Conservation (phyloP, 345 rosid genomes). For the Physaria fendleri region DNA sequence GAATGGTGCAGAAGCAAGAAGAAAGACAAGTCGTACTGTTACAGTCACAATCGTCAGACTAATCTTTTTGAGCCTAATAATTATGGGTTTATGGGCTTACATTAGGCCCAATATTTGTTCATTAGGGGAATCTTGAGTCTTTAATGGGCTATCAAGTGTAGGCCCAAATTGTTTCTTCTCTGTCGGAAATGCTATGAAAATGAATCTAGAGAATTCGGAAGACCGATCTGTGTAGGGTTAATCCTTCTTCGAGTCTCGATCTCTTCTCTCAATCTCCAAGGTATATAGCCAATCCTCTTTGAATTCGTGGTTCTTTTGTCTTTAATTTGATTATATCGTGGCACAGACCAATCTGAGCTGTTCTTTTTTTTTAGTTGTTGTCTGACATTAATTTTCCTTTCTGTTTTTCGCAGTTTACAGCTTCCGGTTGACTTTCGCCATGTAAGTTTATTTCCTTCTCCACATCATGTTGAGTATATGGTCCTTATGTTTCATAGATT, state of each 20-base stretch:
- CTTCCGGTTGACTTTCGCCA: constrained; percentile 26
- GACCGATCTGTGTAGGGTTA: constrained; percentile 24
- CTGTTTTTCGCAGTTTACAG: constrained; percentile 10
- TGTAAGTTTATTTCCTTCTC: constrained; percentile 16
- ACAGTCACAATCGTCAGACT: too few species aligned
- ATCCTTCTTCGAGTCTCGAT: constrained; percentile 15
- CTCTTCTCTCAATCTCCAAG: constrained; percentile 24
- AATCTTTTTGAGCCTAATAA: too few species aligned
- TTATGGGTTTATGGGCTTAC: too few species aligned
- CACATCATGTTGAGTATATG: background rate
- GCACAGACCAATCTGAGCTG: background rate
- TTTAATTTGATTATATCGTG: background rate
- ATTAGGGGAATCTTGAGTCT: too few species aligned
- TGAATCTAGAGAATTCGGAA: too few species aligned
- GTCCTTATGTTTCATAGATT: background rate
- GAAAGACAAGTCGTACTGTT: too few species aligned
- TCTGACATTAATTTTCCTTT: background rate
- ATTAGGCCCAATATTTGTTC: too few species aligned
- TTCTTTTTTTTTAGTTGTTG: background rate
- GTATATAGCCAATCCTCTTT: background rate
- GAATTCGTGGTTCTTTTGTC: too few species aligned
- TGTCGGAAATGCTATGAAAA: constrained; percentile 5
- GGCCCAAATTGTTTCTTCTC: constrained; percentile 5
- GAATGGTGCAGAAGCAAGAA: too few species aligned
- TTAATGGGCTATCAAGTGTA: too few species aligned